Conservation (phyloP, 176 grass and related monocot species). For the Tillandsia fasciculata region DNA sequence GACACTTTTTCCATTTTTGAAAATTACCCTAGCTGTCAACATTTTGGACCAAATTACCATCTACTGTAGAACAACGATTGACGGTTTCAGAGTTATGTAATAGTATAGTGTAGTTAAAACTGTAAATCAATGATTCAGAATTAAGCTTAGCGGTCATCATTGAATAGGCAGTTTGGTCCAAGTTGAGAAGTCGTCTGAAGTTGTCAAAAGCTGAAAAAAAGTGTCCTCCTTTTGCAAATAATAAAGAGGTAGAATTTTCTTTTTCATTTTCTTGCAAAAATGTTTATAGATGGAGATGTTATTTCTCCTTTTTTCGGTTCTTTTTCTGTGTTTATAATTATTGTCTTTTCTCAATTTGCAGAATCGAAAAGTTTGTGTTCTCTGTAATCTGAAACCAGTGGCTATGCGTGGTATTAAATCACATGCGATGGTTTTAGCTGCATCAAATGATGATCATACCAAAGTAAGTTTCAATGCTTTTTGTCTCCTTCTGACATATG, state of each 20-base stretch:
- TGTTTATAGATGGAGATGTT: background rate
- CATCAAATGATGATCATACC: slow-evolving; percentile 75
- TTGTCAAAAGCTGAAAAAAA: too few species aligned
- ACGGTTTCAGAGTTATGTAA: background rate
- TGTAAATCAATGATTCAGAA: too few species aligned
- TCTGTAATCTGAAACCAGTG: slow-evolving; percentile 91
- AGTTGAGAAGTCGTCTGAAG: too few species aligned
- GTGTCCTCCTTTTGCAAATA: too few species aligned
- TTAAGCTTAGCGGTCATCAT: too few species aligned
- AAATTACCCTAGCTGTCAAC: too few species aligned
- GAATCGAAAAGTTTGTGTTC: slow-evolving; percentile 67
- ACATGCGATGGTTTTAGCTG: slow-evolving; percentile 94
- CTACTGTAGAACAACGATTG: background rate
- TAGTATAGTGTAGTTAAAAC: too few species aligned
- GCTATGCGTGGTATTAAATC: slow-evolving; percentile 89
- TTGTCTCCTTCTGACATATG: background rate
- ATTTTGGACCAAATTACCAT: too few species aligned
- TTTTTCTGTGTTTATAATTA: slow-evolving; percentile 8
- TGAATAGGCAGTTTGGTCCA: too few species aligned
- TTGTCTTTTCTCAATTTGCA: slow-evolving; percentile 24
- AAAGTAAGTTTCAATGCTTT: slow-evolving; percentile 37
- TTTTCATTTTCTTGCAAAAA: too few species aligned
- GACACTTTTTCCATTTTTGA: background rate
- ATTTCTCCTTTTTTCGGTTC: background rate
- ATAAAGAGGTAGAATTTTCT: too few species aligned